Evolutionary conservation across 352 stramenopile genomes (phyloP).

Genomic region (Pythium periplocum): DNA sequence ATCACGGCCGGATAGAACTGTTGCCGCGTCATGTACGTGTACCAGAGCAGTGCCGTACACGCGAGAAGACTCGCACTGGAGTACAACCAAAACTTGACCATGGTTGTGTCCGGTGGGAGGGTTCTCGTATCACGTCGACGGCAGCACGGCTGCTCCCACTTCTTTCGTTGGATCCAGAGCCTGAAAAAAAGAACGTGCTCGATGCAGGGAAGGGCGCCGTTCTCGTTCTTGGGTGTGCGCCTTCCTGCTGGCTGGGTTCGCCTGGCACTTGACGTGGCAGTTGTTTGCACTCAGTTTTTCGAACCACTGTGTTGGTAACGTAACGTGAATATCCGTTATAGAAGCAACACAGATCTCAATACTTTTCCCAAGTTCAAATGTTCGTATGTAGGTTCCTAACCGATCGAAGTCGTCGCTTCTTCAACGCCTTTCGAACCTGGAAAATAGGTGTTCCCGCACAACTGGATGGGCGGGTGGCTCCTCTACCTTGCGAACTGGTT

Average conservation of each 20-base stretch:
- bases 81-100: constrained; percentile 89
- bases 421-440: constrained; percentile 20
- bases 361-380: constrained; percentile 4
- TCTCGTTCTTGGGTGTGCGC: neutral
- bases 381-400: constrained; percentile 13
- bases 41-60: constrained; percentile 83
- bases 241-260: no score
- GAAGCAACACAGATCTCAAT: no score
- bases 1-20: constrained; percentile 97
- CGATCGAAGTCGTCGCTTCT: constrained; percentile 21
- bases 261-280: no score
- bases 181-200: neutral
- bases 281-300: no score
- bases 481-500: neutral
- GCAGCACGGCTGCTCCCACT: neutral
- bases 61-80: constrained; percentile 75
- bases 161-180: neutral
- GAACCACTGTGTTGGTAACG: no score
- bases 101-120: constrained; percentile 6
- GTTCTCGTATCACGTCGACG: constrained; percentile 3
- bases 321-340: no score
- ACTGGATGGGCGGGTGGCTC: neutral
- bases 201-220: neutral
- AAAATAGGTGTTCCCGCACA: constrained; percentile 19
- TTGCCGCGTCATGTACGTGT: constrained; percentile 93